Evolutionary conservation across 2,329 filamentous ascomycete genomes (phyloP).

Genomic region (Fusarium sp.): DNA sequence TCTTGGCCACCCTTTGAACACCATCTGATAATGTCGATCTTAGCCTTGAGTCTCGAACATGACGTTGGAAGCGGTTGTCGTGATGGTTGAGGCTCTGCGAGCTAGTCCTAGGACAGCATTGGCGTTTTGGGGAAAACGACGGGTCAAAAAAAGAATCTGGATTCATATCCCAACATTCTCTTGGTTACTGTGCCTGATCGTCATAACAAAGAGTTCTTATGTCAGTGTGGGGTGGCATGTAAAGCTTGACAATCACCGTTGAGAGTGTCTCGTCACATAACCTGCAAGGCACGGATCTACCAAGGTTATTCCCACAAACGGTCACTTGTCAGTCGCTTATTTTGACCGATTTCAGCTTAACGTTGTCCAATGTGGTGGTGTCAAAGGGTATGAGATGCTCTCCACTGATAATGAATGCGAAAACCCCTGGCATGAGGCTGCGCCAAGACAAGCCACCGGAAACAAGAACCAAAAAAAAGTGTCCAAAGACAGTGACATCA

Average conservation of each 20-base stretch:
- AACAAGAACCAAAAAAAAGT: slow-evolving; percentile 13
- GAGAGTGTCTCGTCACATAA: not conserved
- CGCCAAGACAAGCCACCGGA: slow-evolving; percentile 18
- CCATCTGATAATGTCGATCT: not conserved
- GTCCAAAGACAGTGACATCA: slow-evolving; percentile 14
- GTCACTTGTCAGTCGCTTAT: no score
- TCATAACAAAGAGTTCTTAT: not conserved
- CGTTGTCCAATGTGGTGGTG: accelerated
- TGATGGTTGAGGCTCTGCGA: not conserved
- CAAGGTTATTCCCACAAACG: slow-evolving; percentile 1
- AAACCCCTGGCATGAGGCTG: slow-evolving; percentile 10
- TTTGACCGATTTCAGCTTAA: not conserved
- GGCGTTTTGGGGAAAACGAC: not conserved
- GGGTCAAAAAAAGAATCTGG: not conserved
- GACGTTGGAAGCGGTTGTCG: not conserved
- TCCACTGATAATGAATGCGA: not conserved
- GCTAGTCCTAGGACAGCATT: not conserved
- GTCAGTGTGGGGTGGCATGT: not conserved
- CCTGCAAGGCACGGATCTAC: slow-evolving; percentile 25
- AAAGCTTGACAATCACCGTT: slow-evolving; percentile 14
- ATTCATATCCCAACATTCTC: not conserved
- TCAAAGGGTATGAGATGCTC: not conserved
- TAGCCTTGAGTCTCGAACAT: not conserved
- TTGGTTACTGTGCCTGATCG: slow-evolving; percentile 2
- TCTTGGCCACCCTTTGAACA: accelerated